phyloP scores from a whole-genome alignment of 805 yeast genomes.

The Starmerella roubikii region DNA sequence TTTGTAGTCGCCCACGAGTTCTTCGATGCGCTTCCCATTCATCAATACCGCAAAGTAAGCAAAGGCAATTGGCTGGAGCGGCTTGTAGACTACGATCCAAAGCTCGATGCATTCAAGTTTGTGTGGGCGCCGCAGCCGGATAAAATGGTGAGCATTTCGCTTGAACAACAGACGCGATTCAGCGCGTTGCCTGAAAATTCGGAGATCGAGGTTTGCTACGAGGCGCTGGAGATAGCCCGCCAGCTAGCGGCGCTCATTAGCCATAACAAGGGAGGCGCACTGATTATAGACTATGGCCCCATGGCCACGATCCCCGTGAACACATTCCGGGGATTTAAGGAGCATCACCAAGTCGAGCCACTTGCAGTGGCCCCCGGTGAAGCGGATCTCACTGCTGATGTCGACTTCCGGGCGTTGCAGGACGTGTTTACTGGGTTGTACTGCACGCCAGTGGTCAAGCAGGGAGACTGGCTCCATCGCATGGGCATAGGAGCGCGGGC shows the following conservation, averaged over 20 bases:
- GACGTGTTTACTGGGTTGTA: slow-evolving; percentile 24
- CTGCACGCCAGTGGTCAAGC: slow-evolving; percentile 49
- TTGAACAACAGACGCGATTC: slow-evolving; percentile 31
- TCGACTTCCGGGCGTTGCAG: slow-evolving; percentile 54
- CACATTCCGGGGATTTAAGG: slow-evolving; percentile 56
- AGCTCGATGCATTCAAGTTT: slow-evolving; percentile 11
- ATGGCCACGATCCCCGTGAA: slow-evolving; percentile 49
- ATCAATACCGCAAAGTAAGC: slow-evolving; percentile 39
- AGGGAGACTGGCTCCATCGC: slow-evolving; percentile 65
- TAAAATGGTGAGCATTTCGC: slow-evolving; percentile 8
- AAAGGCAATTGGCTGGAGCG: slow-evolving; percentile 63
- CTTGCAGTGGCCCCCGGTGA: slow-evolving; percentile 57
- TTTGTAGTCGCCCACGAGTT: slow-evolving; percentile 74
- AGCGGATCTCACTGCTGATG: slow-evolving; percentile 73
- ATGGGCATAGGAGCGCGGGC: slow-evolving; percentile 65
- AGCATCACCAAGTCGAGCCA: slow-evolving; percentile 64
- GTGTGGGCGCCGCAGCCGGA: slow-evolving; percentile 5
- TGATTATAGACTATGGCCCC: slow-evolving; percentile 71
- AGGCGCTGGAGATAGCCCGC: slow-evolving; percentile 44
- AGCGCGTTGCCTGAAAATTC: slow-evolving; percentile 41
- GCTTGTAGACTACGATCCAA: slow-evolving; percentile 41
- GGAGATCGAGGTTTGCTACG: slow-evolving; percentile 62
- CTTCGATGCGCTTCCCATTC: slow-evolving; percentile 74
- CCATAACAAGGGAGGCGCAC: slow-evolving; percentile 43
- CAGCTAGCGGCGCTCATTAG: slow-evolving; percentile 37